Evolutionary conservation across 2,329 filamentous ascomycete genomes (phyloP).

Genomic region (Bipolaris bicolor): DNA sequence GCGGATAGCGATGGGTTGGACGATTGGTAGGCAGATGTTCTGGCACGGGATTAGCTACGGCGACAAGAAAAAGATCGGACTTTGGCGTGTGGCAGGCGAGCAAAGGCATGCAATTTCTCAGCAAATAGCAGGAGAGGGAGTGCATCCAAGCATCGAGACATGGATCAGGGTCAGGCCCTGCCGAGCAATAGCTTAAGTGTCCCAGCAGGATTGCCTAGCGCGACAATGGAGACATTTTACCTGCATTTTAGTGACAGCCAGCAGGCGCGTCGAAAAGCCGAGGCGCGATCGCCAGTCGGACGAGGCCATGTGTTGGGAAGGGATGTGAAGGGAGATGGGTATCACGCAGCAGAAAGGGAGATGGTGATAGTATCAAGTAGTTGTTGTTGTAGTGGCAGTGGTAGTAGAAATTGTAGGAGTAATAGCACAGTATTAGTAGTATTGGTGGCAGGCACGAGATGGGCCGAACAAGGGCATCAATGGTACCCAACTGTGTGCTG

Average conservation of each 20-base stretch:
- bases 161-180: slow-evolving; percentile 6
- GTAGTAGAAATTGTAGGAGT: background rate
- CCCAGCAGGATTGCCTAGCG: slow-evolving; percentile 9
- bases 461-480: slow-evolving; percentile 13
- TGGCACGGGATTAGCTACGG: slow-evolving; percentile 35
- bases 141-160: slow-evolving; percentile 4
- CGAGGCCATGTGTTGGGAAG: slow-evolving; percentile 27
- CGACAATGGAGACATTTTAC: slow-evolving; percentile 35
- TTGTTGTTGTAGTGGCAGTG: background rate
- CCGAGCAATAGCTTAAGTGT: background rate
- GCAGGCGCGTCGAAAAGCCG: slow-evolving; percentile 55
- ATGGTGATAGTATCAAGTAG: background rate
- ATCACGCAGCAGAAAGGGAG: slow-evolving; percentile 3
- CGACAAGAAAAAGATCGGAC: background rate
- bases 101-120: background rate
- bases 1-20: slow-evolving; percentile 53
- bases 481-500: slow-evolving; percentile 11
- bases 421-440: background rate
- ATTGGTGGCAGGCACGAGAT: slow-evolving; percentile 1
- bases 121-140: slow-evolving; percentile 2
- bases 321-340: background rate
- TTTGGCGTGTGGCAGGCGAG: background rate
- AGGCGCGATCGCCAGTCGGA: slow-evolving; percentile 51
- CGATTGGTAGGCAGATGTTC: slow-evolving; percentile 57
- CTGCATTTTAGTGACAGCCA: slow-evolving; percentile 57